Percentiles rank a stretch among this genome's conserved stretches.
Conservation (phyloP, 2,329 filamentous ascomycete genomes). For the Xylariaceae sp. region DNA sequence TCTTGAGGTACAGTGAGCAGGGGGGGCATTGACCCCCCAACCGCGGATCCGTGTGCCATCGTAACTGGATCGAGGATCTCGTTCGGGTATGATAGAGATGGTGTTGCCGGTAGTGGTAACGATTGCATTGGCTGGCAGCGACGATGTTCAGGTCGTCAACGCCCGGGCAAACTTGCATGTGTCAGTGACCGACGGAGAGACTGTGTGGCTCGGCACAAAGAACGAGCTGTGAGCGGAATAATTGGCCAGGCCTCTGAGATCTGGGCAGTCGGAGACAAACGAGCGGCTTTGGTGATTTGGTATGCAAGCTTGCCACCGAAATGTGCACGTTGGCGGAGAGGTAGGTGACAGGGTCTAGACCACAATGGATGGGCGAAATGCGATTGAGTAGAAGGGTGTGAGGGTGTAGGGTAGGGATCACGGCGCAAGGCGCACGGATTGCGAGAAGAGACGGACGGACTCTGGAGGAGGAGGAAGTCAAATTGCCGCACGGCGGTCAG, state of each 20-base stretch:
- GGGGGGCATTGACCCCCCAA: constrained; percentile 8
- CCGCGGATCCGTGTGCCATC: constrained; percentile 4
- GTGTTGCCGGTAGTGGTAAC: not conserved
- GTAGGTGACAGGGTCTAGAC: not conserved
- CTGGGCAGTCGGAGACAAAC: not conserved
- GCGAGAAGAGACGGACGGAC: not conserved
- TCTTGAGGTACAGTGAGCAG: constrained; percentile 22
- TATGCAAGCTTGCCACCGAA: not conserved
- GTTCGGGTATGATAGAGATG: not conserved
- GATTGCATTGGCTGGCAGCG: not conserved
- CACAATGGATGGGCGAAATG: not conserved
- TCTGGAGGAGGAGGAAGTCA: not conserved
- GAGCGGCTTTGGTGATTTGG: not conserved
- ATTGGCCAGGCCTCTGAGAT: not conserved
- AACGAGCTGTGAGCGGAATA: not conserved
- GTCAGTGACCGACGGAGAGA: not conserved
- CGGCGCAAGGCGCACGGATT: not conserved
- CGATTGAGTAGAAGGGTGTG: no score
- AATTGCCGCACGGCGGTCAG: not conserved
- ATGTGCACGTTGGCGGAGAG: not conserved
- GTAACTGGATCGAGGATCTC: not conserved
- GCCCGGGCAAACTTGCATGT: not conserved
- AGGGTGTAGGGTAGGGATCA: not conserved
- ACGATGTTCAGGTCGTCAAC: not conserved
- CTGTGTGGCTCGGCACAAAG: not conserved